Evolutionary conservation across 352 stramenopile genomes (phyloP).

Genomic region (Phytophthora pluvialis): DNA sequence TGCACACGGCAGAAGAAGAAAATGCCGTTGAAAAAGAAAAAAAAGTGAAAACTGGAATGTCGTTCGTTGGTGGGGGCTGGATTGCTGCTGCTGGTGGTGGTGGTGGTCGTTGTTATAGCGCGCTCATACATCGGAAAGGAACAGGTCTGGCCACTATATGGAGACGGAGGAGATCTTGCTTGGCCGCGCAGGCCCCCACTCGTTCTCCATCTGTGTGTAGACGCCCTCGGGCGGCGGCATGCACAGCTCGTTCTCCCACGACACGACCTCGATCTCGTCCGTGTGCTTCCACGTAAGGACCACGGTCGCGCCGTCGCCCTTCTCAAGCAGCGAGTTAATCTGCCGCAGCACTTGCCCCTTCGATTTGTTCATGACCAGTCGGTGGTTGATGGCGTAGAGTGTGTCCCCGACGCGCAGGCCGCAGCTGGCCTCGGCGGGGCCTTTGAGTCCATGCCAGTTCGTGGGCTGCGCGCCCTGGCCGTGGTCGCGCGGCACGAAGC

Average conservation of each 20-base stretch:
- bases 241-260: constrained; percentile 80
- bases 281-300: constrained; percentile 87
- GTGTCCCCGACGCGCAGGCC: constrained; percentile 80
- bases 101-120: constrained; percentile 2
- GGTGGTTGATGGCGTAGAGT: constrained; percentile 88
- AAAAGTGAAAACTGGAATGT: constrained; percentile 35
- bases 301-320: constrained; percentile 68
- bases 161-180: constrained; percentile 89
- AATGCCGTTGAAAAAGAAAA: constrained; percentile 34
- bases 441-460: constrained; percentile 77
- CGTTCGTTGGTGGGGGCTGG: constrained; percentile 28
- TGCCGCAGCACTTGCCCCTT: constrained; percentile 84
- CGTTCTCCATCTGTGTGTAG: constrained; percentile 84
- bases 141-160: constrained; percentile 57
- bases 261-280: constrained; percentile 75
- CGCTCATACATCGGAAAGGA: constrained; percentile 27
- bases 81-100: constrained; percentile 3
- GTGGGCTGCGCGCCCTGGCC: constrained; percentile 63
- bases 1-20: constrained; percentile 22
- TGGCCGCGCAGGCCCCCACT: constrained; percentile 80
- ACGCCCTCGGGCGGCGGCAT: constrained; percentile 82
- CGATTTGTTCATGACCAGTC: constrained; percentile 89
- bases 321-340: constrained; percentile 79
- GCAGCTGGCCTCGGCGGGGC: constrained; percentile 73
- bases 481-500: constrained; percentile 75